These are phyloP conservation scores for Middelhovenomyces tepae DNA, from an alignment of 805 yeast species.

Conservation along the genomic window DNA sequence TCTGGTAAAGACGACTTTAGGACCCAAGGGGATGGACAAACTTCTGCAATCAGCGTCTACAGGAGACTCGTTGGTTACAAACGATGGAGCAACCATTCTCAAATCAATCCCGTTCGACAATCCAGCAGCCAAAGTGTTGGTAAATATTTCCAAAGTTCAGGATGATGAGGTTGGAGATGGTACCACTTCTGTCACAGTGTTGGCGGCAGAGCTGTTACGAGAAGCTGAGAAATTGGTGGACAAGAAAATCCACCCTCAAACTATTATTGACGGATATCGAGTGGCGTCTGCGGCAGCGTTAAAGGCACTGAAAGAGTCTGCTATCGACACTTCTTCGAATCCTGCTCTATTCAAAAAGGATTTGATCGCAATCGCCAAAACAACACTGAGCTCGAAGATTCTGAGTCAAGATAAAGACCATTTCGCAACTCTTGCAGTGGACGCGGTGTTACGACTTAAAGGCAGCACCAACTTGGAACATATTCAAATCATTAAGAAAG, in stretches of 20 bases:
- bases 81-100: slow-evolving; percentile 96
- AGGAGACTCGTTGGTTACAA: slow-evolving; percentile 74
- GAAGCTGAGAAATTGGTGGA: slow-evolving; percentile 93
- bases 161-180: slow-evolving; percentile 99
- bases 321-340: slow-evolving; percentile 63
- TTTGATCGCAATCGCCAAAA: slow-evolving; percentile 77
- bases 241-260: slow-evolving; percentile 93
- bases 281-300: slow-evolving; percentile 83
- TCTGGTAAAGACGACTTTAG: slow-evolving; percentile 84
- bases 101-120: slow-evolving; percentile 91
- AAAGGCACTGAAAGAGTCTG: slow-evolving; percentile 62
- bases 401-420: slow-evolving; percentile 89
- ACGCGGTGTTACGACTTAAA: slow-evolving; percentile 79
- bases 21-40: slow-evolving; percentile 99
- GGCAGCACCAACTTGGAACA: slow-evolving; percentile 85
- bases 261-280: slow-evolving; percentile 92
- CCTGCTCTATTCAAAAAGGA: slow-evolving; percentile 60
- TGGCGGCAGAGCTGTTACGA: slow-evolving; percentile 90
- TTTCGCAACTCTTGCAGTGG: slow-evolving; percentile 85
- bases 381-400: slow-evolving; percentile 89
- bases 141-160: slow-evolving; percentile 90
- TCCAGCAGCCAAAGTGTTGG: slow-evolving; percentile 95
- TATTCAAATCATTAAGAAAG: slow-evolving; percentile 86
- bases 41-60: slow-evolving; percentile 79
- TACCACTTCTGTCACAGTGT: slow-evolving; percentile 87